These are phyloP conservation scores for Bjerkandera adusta DNA, from an alignment of 1,284 basidiomycete genomes.

Conservation along the genomic window DNA sequence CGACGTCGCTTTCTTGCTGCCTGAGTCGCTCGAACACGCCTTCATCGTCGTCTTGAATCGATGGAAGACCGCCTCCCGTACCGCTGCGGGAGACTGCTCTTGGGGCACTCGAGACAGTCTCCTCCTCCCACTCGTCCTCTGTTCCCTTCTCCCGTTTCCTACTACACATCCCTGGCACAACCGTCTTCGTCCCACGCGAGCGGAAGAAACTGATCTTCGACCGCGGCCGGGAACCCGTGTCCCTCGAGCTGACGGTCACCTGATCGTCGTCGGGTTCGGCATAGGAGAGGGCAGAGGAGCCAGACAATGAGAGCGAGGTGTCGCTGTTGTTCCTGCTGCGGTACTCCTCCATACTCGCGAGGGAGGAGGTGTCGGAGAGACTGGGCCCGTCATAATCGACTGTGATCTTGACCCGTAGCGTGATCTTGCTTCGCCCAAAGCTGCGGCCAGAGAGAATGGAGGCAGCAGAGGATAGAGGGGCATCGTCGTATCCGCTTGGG, in stretches of 20 bases:
- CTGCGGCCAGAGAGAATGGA: slow-evolving; percentile 75
- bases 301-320: slow-evolving; percentile 49
- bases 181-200: slow-evolving; percentile 24
- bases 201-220: slow-evolving; percentile 27
- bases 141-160: slow-evolving; percentile 18
- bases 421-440: slow-evolving; percentile 67
- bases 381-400: slow-evolving; percentile 91
- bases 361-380: slow-evolving; percentile 81
- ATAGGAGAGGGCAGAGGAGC: slow-evolving; percentile 26
- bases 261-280: slow-evolving; percentile 63
- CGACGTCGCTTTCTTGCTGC: slow-evolving; percentile 44
- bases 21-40: slow-evolving; percentile 59
- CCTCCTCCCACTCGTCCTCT: slow-evolving; percentile 30
- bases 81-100: slow-evolving; percentile 12
- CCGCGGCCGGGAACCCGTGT: slow-evolving; percentile 42
- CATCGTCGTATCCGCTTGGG: slow-evolving; percentile 60
- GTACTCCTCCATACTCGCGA: slow-evolving; percentile 76
- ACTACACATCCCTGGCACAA: slow-evolving; percentile 24
- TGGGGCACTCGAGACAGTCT: slow-evolving; percentile 20
- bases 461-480: slow-evolving; percentile 61
- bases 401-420: slow-evolving; percentile 69
- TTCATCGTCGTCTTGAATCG: slow-evolving; percentile 20
- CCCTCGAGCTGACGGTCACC: slow-evolving; percentile 69
- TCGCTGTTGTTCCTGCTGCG: slow-evolving; percentile 57
- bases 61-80: slow-evolving; percentile 6